Percentiles rank a stretch among this genome's conserved stretches.
Evolutionary conservation across 345 rosid genomes (phyloP).

Genomic region (Citrus hindsii): DNA sequence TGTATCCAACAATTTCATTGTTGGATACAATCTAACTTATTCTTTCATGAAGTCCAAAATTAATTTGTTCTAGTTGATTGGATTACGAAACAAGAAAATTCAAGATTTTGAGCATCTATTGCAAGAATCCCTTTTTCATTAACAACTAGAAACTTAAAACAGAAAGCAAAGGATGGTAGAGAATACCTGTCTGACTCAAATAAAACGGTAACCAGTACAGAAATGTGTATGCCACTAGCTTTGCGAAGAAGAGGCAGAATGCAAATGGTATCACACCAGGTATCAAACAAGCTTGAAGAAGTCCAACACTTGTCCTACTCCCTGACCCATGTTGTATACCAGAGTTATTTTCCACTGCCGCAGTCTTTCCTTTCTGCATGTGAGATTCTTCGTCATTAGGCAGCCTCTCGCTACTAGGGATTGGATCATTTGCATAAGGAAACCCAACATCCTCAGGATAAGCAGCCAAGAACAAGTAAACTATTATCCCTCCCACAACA

Average conservation of each 20-base stretch:
- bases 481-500: slow-evolving; percentile 62
- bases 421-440: slow-evolving; percentile 34
- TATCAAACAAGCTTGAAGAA: slow-evolving; percentile 76
- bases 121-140: neutral
- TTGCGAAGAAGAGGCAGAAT: slow-evolving; percentile 83
- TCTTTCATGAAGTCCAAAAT: neutral
- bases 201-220: slow-evolving; percentile 94
- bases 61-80: neutral
- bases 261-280: slow-evolving; percentile 95
- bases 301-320: slow-evolving; percentile 67
- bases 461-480: slow-evolving; percentile 76
- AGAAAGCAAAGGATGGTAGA: neutral
- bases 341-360: neutral
- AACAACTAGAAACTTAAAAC: neutral
- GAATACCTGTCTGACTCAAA: slow-evolving; percentile 78
- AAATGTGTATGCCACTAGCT: slow-evolving; percentile 90
- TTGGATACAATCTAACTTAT: neutral
- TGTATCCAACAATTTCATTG: neutral
- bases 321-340: slow-evolving; percentile 29
- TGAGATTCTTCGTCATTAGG: slow-evolving; percentile 39
- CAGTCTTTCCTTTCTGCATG: slow-evolving; percentile 18
- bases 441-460: slow-evolving; percentile 93
- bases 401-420: neutral
- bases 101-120: neutral
- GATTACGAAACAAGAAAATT: neutral